Evolutionary conservation across 768 basidiomycete species (phyloP).

Genomic region (Imleria badia): DNA sequence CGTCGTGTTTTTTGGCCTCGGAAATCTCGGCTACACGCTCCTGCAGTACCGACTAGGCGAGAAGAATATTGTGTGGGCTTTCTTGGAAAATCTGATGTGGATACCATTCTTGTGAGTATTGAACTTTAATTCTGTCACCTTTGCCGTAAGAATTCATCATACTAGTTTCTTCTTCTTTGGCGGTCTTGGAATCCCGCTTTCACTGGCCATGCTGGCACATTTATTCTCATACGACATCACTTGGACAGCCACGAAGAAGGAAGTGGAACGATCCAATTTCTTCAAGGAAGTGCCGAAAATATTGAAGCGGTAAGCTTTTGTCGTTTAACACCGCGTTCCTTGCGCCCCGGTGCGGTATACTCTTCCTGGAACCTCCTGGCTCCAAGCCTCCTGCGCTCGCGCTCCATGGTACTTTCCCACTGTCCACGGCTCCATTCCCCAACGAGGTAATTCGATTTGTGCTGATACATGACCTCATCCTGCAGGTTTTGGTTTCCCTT

Average conservation of each 20-base stretch:
- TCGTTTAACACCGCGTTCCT: neutral
- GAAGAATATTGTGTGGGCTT: conserved; percentile 22
- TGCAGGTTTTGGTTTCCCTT: conserved; percentile 35
- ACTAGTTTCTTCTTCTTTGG: conserved; percentile 51
- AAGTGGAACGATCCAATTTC: conserved; percentile 87
- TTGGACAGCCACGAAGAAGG: conserved; percentile 70
- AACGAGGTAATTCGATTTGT: conserved; percentile 1
- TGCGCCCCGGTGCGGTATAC: neutral
- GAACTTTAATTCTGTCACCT: neutral
- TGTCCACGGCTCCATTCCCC: neutral
- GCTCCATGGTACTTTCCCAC: neutral
- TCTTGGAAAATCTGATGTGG: conserved; percentile 29
- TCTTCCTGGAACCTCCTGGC: neutral
- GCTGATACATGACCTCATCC: conserved; percentile 17
- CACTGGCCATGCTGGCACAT: conserved; percentile 53
- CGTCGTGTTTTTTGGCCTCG: conserved; percentile 75
- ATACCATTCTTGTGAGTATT: conserved; percentile 38
- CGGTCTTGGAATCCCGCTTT: conserved; percentile 56
- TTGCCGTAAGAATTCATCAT: conserved; percentile 5
- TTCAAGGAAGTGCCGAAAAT: conserved; percentile 88
- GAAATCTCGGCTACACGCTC: conserved; percentile 68
- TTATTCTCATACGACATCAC: conserved; percentile 57
- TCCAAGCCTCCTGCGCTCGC: neutral
- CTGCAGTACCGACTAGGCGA: conserved; percentile 70
- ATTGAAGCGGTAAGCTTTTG: conserved; percentile 42